These are phyloP conservation scores for Arabidopsis suecica DNA, from an alignment of 345 rosid species.

Conservation along the genomic window DNA sequence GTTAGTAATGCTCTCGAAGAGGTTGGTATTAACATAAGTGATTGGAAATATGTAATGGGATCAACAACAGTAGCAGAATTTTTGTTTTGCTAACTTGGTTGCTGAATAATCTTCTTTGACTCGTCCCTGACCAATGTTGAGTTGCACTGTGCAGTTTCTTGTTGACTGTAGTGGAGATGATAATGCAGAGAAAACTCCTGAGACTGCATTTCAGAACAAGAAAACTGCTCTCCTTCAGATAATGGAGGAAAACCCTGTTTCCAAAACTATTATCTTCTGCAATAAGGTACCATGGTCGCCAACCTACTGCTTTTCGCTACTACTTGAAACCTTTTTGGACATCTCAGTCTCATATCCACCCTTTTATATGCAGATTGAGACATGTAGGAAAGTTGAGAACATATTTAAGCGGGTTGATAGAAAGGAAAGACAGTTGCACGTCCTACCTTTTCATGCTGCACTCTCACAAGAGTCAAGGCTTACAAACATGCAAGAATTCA, in stretches of 20 bases:
- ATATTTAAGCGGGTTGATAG: constrained; percentile 75
- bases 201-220: constrained; percentile 82
- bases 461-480: constrained; percentile 69
- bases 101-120: constrained; percentile 9
- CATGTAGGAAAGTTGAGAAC: constrained; percentile 97
- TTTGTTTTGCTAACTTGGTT: constrained; percentile 8
- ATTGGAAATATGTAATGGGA: constrained; percentile 9
- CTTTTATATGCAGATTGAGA: constrained; percentile 67
- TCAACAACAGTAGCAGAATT: background rate
- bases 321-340: background rate
- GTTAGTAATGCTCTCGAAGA: constrained; percentile 84
- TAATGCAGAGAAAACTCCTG: constrained; percentile 63
- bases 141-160: constrained; percentile 61
- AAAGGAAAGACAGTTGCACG: constrained; percentile 56
- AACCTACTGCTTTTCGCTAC: background rate
- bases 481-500: constrained; percentile 81
- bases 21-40: constrained; percentile 53
- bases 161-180: constrained; percentile 91
- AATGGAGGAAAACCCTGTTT: constrained; percentile 60
- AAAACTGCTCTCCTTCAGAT: constrained; percentile 79
- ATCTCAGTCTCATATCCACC: constrained; percentile 2
- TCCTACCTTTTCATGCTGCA: constrained; percentile 91
- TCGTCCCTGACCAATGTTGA: constrained; percentile 5
- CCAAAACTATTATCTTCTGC: constrained; percentile 84
- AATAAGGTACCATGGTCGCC: constrained; percentile 64